Base-by-base conservation (phyloP, 148 eudicot genomes). In the Vaccinium myrtillus region DNA sequence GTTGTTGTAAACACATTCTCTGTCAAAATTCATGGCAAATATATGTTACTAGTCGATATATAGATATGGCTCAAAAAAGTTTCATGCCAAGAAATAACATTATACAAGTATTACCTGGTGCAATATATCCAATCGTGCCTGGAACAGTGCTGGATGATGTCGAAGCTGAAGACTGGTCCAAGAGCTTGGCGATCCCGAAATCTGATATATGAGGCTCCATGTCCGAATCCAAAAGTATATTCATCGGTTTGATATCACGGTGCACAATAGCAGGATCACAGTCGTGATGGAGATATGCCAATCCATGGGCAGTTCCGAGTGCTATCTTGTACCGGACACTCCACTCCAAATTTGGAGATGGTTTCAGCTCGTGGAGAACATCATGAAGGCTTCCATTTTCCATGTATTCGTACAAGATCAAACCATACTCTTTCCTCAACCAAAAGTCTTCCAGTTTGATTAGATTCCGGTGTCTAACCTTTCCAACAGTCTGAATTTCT, bases 201-300 rank as follows among this genome's bases (percentile, higher is more conserved):
- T 95, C 98, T 39, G 98, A 93, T 79, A 95, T 93, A 82, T 93
- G 98, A 89, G 98, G 94, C 86, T 93, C 98, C 94, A 95, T 84
- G 0, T 95, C 95, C 6, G 91, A 85, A 83, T 95, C 96, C 78
- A 95, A 83, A 67, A 95, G 93, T 23, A 95, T 93, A 78, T 95
- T 95, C 87, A 81, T 93, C 19, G 96, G 92, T 77, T 94, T 94
- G 67, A 95, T 93, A 81, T 95, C 98, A 11, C 95, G 91, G 88
- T 94, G 98, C 78, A 95, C 82, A 82, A 95, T 91, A 63, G 88
- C 79, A 85, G 98, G 98, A 86, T 87, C 88, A 86, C 93, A 88
- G 84, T 95, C 98, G 67, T 93, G 90, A 78, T 95, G 98, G 59
- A 95, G 95, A 88, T 95, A 95, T 7, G 91, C 89, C 86, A 95